Evolutionary conservation across 2,329 filamentous ascomycete genomes (phyloP), one percentile per base, ranked within the genome.

Genomic region (Ophiostoma ips): DNA sequence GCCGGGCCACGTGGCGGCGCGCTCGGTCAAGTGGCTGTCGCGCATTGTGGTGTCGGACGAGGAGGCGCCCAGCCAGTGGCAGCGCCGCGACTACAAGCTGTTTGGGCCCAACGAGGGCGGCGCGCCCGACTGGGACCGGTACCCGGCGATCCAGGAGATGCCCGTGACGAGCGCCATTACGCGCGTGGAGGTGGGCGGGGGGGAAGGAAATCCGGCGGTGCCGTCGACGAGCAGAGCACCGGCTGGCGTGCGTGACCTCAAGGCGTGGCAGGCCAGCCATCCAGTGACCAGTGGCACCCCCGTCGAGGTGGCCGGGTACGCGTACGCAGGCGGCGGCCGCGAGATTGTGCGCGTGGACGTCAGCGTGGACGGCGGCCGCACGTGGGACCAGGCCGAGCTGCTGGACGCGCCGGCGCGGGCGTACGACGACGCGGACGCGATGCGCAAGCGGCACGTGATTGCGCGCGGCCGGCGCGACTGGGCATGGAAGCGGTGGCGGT

Each of bases 161-260:
- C 84, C 81, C 1, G 72, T 85, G 16, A 81, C 80, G 30, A 81
- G 76, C 52, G 81, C 81, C 46, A 80, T 84, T 49, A 83, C 79
- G 0, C 62, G 61, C 1, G 64, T 72, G 8, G 68, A 63, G 57
- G 61, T 72, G 0, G 68, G 69, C 8, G 11, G 16, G 19, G 11
- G 19, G 9, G 13, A 30, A 16, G 13, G 18, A 12, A 9, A 16
- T 16, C 19, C 19, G 15, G 16, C 2, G 43, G 10, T 16, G n/a
- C 30, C 33, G 6, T 5, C 19, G 10, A 18, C 8, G n/a, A 31
- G 30, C 13, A 51, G 56, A 1, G 57, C 56, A 2, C 40, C 52
- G 0, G 38, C 56, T 0, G 56, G 57, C 21, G 53, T 55, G 9
- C 51, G 52, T 1, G 54, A 57, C 30, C 48, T 49, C 3, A n/a